These are phyloP conservation scores for Phyllosticta citribraziliensis DNA, from an alignment of 2,329 filamentous ascomycete genomes.

Conservation along the genomic window DNA sequence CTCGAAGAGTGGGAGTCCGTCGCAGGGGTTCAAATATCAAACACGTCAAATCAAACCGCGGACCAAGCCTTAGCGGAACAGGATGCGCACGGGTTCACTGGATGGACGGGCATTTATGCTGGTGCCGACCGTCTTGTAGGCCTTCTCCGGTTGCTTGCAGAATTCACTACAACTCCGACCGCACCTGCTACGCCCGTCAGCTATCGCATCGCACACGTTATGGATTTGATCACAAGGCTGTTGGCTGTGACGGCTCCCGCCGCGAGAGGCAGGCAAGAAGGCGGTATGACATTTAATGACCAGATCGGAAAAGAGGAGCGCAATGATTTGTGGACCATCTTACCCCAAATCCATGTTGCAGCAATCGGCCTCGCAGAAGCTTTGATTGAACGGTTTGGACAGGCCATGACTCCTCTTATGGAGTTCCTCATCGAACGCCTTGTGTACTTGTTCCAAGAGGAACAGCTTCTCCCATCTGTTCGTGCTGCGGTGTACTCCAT, in stretches of 20 bases:
- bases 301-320: conserved; percentile 72
- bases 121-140: conserved; percentile 61
- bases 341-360: conserved; percentile 66
- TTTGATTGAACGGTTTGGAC: conserved; percentile 49
- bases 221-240: conserved; percentile 62
- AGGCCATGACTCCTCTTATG: conserved; percentile 48
- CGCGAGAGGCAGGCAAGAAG: conserved; percentile 26
- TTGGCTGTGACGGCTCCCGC: conserved; percentile 51
- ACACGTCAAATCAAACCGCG: conserved; percentile 19
- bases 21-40: conserved; percentile 29
- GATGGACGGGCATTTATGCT: conserved; percentile 65
- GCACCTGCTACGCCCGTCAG: conserved; percentile 54
- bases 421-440: conserved; percentile 62
- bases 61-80: conserved; percentile 30
- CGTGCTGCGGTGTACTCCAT: conserved; percentile 53
- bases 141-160: conserved; percentile 55
- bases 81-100: conserved; percentile 44
- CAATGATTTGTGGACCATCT: conserved; percentile 62
- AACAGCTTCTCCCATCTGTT: conserved; percentile 41
- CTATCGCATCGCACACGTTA: conserved; percentile 56
- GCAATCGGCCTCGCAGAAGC: conserved; percentile 53
- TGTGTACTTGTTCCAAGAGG: conserved; percentile 56
- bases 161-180: conserved; percentile 49
- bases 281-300: conserved; percentile 43
- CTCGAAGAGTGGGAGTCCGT: conserved; percentile 72